phyloP scores from a whole-genome alignment of 495 filamentous ascomycete genomes.

The Xylaria telfairii region DNA sequence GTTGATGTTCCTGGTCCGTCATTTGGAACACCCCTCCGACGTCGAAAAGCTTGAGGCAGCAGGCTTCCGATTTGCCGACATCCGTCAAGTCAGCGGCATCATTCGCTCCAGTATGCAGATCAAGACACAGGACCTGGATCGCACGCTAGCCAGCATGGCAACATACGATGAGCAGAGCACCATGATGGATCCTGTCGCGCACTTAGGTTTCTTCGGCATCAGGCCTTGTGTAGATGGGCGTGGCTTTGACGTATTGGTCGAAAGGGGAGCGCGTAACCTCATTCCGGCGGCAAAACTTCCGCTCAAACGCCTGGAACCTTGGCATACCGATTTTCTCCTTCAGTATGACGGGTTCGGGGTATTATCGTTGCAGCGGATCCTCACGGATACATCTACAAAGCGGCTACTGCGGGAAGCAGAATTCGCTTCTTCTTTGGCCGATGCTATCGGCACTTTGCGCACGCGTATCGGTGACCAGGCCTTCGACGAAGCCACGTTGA shows the following conservation, averaged over 20 bases:
- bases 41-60: slow-evolving; percentile 66
- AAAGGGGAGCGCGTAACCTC: slow-evolving; percentile 65
- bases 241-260: slow-evolving; percentile 78
- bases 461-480: slow-evolving; percentile 46
- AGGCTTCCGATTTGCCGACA: slow-evolving; percentile 78
- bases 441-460: slow-evolving; percentile 46
- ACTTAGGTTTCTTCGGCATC: slow-evolving; percentile 77
- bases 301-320: slow-evolving; percentile 59
- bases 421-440: slow-evolving; percentile 46
- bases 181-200: slow-evolving; percentile 69
- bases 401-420: slow-evolving; percentile 42
- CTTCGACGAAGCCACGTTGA: slow-evolving; percentile 52
- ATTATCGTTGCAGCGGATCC: slow-evolving; percentile 55
- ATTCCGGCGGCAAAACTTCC: slow-evolving; percentile 70
- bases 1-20: slow-evolving; percentile 80
- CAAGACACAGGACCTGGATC: slow-evolving; percentile 56
- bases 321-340: slow-evolving; percentile 64
- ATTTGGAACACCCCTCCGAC: slow-evolving; percentile 59
- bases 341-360: slow-evolving; percentile 65
- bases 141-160: slow-evolving; percentile 66
- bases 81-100: slow-evolving; percentile 69
- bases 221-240: slow-evolving; percentile 66
- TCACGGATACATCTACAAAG: slow-evolving; percentile 43
- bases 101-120: slow-evolving; percentile 78
- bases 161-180: slow-evolving; percentile 56